Conservation (phyloP, 2,329 filamentous ascomycete genomes). For the Penicillium sp. region DNA sequence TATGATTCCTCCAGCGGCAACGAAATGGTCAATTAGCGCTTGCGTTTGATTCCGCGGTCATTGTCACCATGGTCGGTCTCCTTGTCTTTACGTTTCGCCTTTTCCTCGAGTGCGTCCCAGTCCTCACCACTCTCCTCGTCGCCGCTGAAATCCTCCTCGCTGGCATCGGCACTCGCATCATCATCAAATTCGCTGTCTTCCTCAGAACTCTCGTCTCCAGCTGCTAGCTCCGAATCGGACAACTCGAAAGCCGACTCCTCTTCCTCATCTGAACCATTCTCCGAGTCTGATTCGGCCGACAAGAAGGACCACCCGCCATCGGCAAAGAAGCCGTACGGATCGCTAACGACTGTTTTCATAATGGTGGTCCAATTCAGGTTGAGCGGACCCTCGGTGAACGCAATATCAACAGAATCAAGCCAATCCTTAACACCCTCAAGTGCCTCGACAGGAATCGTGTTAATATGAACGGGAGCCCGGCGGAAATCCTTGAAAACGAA, state of each 20-base stretch:
- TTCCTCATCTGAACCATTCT: conserved; percentile 66
- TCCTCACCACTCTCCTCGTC: conserved; percentile 74
- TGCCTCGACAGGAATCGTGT: conserved; percentile 93
- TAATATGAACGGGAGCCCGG: conserved; percentile 83
- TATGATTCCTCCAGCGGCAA: background rate
- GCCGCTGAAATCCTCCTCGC: conserved; percentile 48
- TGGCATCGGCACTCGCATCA: conserved; percentile 69
- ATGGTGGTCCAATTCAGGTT: conserved; percentile 99
- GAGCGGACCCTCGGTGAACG: conserved; percentile 85
- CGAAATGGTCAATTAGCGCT: conserved; percentile 43
- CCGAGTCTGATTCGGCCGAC: conserved; percentile 75
- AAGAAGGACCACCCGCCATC: conserved; percentile 96
- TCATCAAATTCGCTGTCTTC: conserved; percentile 91
- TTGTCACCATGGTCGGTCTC: conserved; percentile 48
- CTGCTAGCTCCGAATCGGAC: conserved; percentile 67
- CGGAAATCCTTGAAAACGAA: conserved; percentile 97
- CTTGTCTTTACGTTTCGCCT: conserved; percentile 59
- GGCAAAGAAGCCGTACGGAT: conserved; percentile 88
- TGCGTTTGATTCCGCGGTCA: conserved; percentile 62
- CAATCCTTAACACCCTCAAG: conserved; percentile 95
- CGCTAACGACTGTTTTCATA: conserved; percentile 95
- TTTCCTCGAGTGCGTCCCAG: conserved; percentile 90
- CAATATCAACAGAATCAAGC: conserved; percentile 89
- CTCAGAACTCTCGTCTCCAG: conserved; percentile 67
- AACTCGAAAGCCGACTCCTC: conserved; percentile 91